Evolutionary conservation across 2,329 filamentous ascomycete genomes (phyloP), one percentile per base, ranked within the genome.

Genomic region (Hawksworthiomyces lignivorus): DNA sequence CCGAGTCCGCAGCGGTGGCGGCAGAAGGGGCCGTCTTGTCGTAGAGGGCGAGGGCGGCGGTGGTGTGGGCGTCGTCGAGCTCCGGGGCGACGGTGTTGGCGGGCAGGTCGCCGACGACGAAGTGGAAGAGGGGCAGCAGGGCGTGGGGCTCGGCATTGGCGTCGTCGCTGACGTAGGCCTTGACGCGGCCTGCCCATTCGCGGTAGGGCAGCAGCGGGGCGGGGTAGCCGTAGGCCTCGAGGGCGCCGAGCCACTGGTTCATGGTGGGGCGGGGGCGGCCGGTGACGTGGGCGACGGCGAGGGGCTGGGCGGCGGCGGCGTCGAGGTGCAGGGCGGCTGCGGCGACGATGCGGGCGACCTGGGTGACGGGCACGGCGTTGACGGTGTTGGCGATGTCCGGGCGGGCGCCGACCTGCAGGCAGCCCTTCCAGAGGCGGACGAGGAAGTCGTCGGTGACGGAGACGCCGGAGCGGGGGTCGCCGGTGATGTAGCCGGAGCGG

Each of bases 391-490:
- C 63, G 52, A 96, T 94, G 51, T 76, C 73, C 1, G 89, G 90
- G 0, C 87, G 73, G 3, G 72, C 70, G 3, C 67, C 67, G 3
- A 96, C 70, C 62, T 97, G 89, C 38, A 94, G 69, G 54, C 87
- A 94, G 44, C 87, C 89, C 66, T 96, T 95, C 43, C 82, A 66
- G 64, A 96, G 77, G 29, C 90, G 79, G 50, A 95, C 75, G 7
- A 97, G 66, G 68, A 96, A 97, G 62, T 96, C 90, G 56, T 97
- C 90, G 1, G 81, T 89, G 60, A 83, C 87, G 58, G 67, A 84
- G 48, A 77, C 75, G 39, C 89, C 89, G 11, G 75, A 79, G 33
- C 69, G 62, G 1, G 76, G 73, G 57, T 89, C 80, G 19, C 88
- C 90, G 4, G 84, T 72, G 28, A 96, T 80, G 59, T 96, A 96